Evolutionary conservation across 1,284 basidiomycete genomes (phyloP), one percentile per base, ranked within the genome.

Genomic region (Sanghuangporus sanghuang): DNA sequence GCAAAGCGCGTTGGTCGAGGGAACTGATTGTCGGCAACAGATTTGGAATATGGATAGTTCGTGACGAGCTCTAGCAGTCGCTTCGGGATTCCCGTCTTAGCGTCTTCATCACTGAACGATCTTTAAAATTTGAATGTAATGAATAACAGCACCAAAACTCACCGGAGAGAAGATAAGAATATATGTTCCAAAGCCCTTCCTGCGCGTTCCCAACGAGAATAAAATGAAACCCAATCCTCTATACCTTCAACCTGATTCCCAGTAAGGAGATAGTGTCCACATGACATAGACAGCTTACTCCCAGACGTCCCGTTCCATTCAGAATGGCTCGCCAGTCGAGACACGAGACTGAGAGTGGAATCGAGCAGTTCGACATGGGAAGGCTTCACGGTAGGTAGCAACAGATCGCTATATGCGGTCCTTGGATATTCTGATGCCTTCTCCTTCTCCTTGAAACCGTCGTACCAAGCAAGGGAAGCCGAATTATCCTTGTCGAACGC

Each of bases 151-250:
- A 64, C 21, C 44, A 5, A 32, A 35, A 38, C 80, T 60, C 61
- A 89, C 89, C 89, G 81, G 60, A 91, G 83, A 64, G 82, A 79
- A 12, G 85, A 79, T 63, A 92, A 75, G 74, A 90, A 90, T 6
- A 92, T 65, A 72, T 92, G 90, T 69, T 91, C 90, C 54, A 91
- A 70, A 50, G 87, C 81, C 23, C 87, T 76, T 32, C 87, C 90
- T 21, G 82, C 80, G 35, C 79, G 77, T 69, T 92, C 87, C 90
- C 90, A 92, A 32, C 84, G 79, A 2, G 77, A 74, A 71, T 91
- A 92, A 70, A 92, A 90, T n/a, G 77, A 68, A 11, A 72, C 50
- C 83, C 81, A 86, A 63, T 85, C 82, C 62, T 88, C 85, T 0
- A 73, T 76, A 12, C 76, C 73, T 49, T 79, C 75, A 4, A 77